phyloP scores from a whole-genome alignment of 2,329 filamentous ascomycete genomes.

The Penicillium janthinellum region DNA sequence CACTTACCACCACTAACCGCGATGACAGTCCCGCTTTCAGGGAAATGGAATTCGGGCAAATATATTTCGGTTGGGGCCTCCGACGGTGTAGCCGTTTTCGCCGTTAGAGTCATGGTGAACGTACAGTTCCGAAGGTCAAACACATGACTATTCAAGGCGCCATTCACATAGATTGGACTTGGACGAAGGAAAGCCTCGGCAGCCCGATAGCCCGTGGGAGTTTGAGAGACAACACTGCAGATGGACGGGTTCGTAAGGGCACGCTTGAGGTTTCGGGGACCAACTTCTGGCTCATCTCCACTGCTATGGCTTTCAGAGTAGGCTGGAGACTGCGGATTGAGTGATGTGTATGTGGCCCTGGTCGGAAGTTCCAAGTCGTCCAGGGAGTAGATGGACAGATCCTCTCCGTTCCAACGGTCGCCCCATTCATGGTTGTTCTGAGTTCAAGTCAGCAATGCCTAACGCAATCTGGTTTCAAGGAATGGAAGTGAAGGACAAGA shows the following conservation, averaged over 20 bases:
- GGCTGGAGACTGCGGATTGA: slow-evolving; percentile 50
- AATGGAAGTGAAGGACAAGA: background rate
- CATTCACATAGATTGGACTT: slow-evolving; percentile 73
- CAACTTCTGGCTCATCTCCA: slow-evolving; percentile 56
- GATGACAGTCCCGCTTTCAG: slow-evolving; percentile 69
- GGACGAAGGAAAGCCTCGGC: slow-evolving; percentile 93
- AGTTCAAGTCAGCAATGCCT: background rate
- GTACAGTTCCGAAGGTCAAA: slow-evolving; percentile 81
- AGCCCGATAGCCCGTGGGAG: slow-evolving; percentile 74
- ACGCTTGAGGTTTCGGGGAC: slow-evolving; percentile 73
- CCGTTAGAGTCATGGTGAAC: slow-evolving; percentile 72
- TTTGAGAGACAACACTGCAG: slow-evolving; percentile 57
- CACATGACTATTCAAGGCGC: slow-evolving; percentile 68
- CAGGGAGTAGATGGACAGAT: slow-evolving; percentile 82
- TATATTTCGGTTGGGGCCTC: slow-evolving; percentile 78
- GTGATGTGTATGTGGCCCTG: slow-evolving; percentile 31
- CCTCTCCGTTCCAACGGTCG: slow-evolving; percentile 97
- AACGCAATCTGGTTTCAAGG: background rate
- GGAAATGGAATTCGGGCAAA: slow-evolving; percentile 91
- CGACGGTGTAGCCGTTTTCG: slow-evolving; percentile 60
- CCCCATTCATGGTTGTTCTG: slow-evolving; percentile 86
- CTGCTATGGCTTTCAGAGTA: slow-evolving; percentile 57
- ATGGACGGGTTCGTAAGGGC: slow-evolving; percentile 62
- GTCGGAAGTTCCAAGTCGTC: slow-evolving; percentile 70
- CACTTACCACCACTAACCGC: slow-evolving; percentile 84